Conservation (phyloP, 192 early-diverging fungal genomes). For the Jimgerdemannia lactiflua region DNA sequence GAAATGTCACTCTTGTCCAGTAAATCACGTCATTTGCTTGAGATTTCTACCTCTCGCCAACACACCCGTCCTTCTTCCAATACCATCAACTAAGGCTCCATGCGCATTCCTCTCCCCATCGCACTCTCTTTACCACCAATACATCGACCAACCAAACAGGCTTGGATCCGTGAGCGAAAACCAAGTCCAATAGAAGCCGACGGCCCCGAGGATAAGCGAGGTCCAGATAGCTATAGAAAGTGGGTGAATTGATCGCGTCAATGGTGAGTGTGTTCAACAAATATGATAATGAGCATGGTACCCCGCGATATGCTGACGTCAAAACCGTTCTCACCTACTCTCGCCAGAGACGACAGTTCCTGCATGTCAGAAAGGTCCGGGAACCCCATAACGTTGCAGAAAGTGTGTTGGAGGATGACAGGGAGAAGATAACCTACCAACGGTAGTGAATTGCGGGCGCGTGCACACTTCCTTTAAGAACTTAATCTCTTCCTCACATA, state of each 20-base stretch:
- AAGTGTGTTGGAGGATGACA: conserved; percentile 56
- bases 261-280: background rate
- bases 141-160: conserved; percentile 1
- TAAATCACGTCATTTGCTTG: too few species aligned
- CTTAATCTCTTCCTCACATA: too few species aligned
- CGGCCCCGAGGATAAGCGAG: background rate
- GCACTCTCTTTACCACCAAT: background rate
- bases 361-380: conserved; percentile 38
- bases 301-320: background rate
- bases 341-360: background rate
- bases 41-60: too few species aligned
- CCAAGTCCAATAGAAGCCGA: background rate
- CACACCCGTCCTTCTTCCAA: too few species aligned
- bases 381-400: conserved; percentile 79
- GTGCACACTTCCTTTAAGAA: too few species aligned
- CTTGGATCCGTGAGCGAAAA: background rate
- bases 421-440: conserved; percentile 38
- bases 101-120: background rate
- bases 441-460: too few species aligned
- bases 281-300: background rate
- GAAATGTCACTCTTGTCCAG: too few species aligned
- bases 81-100: too few species aligned
- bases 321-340: background rate
- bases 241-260: background rate
- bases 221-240: background rate